These are phyloP conservation scores for Domatiomyces globalis DNA, from an alignment of 2,329 filamentous ascomycete genomes.

Conservation along the genomic window DNA sequence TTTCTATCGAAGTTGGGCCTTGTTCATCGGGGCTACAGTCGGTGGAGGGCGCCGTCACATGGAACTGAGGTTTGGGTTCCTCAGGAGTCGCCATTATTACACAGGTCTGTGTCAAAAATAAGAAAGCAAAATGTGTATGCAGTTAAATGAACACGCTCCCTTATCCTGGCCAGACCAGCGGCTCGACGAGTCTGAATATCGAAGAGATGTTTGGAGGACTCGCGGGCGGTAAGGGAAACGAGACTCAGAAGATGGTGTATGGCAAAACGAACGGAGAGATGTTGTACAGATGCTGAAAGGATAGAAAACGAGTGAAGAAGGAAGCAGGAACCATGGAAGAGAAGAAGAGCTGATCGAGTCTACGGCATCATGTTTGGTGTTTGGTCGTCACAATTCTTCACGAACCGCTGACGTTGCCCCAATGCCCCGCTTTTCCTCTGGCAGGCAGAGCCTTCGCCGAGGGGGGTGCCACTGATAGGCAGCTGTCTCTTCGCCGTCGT, in stretches of 20 bases:
- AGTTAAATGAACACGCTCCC: neutral
- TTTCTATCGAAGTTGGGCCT: slow-evolving; percentile 17
- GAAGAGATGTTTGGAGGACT: no score
- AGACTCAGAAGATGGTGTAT: slow-evolving; percentile 1
- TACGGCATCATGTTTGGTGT: no score
- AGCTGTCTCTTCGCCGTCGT: no score
- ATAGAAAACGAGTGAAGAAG: neutral
- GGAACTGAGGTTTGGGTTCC: slow-evolving; percentile 20
- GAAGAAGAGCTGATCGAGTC: no score
- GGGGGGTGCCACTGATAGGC: no score
- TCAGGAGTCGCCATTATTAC: slow-evolving; percentile 25
- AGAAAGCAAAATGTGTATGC: neutral
- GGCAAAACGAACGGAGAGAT: neutral
- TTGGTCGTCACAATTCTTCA: no score
- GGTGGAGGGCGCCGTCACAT: slow-evolving; percentile 16
- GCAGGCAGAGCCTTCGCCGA: no score
- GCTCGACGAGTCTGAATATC: no score
- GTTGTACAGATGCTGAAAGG: neutral
- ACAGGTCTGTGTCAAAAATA: neutral
- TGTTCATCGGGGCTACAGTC: slow-evolving; percentile 17
- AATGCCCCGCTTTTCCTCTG: no score
- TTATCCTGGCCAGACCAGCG: neutral
- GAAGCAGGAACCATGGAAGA: no score
- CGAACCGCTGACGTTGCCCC: no score
- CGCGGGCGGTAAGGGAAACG: slow-evolving; percentile 18